Base-by-base conservation (phyloP, 176 grass and related monocot species). In the Ensete ventricosum region DNA sequence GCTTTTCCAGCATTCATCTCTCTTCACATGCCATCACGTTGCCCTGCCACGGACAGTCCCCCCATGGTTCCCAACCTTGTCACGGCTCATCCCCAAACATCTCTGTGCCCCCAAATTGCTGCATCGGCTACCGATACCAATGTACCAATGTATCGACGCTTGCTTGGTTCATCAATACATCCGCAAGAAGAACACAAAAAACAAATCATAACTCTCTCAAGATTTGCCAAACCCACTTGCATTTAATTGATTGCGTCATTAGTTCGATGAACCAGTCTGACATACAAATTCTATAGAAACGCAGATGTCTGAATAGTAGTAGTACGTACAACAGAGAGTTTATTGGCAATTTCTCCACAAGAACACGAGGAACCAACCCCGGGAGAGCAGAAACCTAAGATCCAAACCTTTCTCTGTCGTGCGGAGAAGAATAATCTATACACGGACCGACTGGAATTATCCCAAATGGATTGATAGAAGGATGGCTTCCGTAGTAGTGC, bases 401-500 rank as follows among this genome's bases (percentile, higher is more conserved):
- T 9, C 19, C 8, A 72, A 98, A 84, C 81, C 71, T 93, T 55
- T 89, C 88, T 70, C 90, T 89, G 72, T 98, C 88, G 20, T 98
- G 90, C 12, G 88, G 90, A 50, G 94, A 81, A 60, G 72, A 85
- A 72, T 93, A 98, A 52, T 98, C 78, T 64, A 93, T 79, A 65
- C 85, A 83, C 62, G 94, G 88, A 10, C 94, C 90, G 13, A 64
- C 69, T 1, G 94, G 94, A 80, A 98, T 83, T 66, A 98, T 89
- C 55, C 88, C 54, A 25, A 78, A 93, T 2, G 90, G 83, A 71
- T 91, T 98, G 72, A 98, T 85, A 17, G 84, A 85, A 23, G 88
- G 94, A 82, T 97, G 94, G 71, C 94, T 98, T 73, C 94, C 90
- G 50, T 93, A 97, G 71, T 97, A 97, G 84, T 93, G 90, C 78